Percentiles rank a stretch among this genome's conserved stretches.
These are phyloP conservation scores for Aspergillus piperis DNA, from an alignment of 2,329 filamentous ascomycete species.

Conservation along the genomic window DNA sequence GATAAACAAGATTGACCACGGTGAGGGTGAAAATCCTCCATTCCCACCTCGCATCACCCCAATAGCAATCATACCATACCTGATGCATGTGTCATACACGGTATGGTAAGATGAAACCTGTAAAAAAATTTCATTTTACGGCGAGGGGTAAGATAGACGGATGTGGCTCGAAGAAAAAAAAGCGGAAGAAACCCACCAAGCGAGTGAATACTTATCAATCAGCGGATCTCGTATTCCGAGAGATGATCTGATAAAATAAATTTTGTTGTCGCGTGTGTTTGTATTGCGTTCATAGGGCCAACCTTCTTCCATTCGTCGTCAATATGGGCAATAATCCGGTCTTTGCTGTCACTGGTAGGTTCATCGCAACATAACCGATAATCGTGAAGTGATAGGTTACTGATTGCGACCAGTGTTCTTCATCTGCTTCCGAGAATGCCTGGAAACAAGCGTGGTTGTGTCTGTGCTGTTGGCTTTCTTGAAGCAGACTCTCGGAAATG, in stretches of 20 bases:
- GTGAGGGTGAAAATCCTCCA: background rate
- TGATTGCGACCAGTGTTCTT: slow-evolving; percentile 24
- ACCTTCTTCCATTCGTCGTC: background rate
- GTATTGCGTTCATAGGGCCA: background rate
- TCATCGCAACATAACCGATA: background rate
- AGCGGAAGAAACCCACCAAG: background rate
- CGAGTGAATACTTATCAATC: background rate
- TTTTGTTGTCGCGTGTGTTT: background rate
- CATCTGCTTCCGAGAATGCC: slow-evolving; percentile 69
- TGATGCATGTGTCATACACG: background rate
- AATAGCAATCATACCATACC: background rate
- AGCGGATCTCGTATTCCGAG: background rate
- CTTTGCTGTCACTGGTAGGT: slow-evolving; percentile 3
- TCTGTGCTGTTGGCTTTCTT: slow-evolving; percentile 84
- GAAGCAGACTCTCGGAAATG: slow-evolving; percentile 52
- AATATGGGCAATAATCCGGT: slow-evolving; percentile 2
- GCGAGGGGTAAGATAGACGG: background rate
- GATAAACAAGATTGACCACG: background rate
- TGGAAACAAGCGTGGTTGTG: slow-evolving; percentile 82
- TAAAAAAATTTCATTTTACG: background rate
- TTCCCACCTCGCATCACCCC: too few relatives aligned
- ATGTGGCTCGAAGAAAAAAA: background rate
- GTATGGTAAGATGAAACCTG: background rate
- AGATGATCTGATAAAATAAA: background rate
- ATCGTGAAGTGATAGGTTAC: background rate